These are phyloP conservation scores for Mucor racemosus DNA, from an alignment of 371 early-diverging fungal genomes.

Conservation along the genomic window DNA sequence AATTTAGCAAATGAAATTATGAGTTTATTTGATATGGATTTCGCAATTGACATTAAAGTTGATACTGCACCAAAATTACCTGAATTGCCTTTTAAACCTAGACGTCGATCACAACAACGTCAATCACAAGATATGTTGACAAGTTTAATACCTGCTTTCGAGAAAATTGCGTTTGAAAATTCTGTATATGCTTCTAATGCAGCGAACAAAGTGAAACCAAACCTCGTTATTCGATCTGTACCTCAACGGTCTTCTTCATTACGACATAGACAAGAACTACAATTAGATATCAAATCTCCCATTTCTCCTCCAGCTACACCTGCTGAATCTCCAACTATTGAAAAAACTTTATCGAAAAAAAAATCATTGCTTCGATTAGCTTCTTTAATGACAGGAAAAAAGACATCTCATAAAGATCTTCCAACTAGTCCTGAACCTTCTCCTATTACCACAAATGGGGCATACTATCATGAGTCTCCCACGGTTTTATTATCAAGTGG, in stretches of 20 bases:
- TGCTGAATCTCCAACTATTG: slow-evolving; percentile 10
- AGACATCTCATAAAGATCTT: slow-evolving; percentile 4
- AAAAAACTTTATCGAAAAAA: slow-evolving; percentile 13
- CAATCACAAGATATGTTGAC: slow-evolving; percentile 30
- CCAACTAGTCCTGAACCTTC: slow-evolving; percentile 17
- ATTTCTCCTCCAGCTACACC: slow-evolving; percentile 12
- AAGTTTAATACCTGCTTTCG: slow-evolving; percentile 30
- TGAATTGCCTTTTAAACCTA: slow-evolving; percentile 35
- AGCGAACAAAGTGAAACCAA: slow-evolving; percentile 10
- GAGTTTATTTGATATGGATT: slow-evolving; percentile 60
- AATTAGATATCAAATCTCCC: not conserved
- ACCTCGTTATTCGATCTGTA: slow-evolving; percentile 29
- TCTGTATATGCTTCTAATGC: slow-evolving; percentile 2
- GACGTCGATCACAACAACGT: slow-evolving; percentile 18
- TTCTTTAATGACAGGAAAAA: slow-evolving; percentile 29
- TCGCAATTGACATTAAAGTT: slow-evolving; percentile 48
- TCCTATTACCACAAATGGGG: not conserved
- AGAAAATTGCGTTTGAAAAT: slow-evolving; percentile 31
- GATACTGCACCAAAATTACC: slow-evolving; percentile 49
- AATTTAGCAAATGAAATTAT: slow-evolving; percentile 53
- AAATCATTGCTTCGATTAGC: slow-evolving; percentile 27
- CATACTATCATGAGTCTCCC: slow-evolving; percentile 1
- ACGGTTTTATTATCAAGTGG: not conserved
- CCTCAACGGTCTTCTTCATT: slow-evolving; percentile 38
- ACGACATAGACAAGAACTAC: slow-evolving; percentile 20